Evolutionary conservation across 371 early-diverging fungal species (phyloP).

Genomic region (Coemansia linderi): DNA sequence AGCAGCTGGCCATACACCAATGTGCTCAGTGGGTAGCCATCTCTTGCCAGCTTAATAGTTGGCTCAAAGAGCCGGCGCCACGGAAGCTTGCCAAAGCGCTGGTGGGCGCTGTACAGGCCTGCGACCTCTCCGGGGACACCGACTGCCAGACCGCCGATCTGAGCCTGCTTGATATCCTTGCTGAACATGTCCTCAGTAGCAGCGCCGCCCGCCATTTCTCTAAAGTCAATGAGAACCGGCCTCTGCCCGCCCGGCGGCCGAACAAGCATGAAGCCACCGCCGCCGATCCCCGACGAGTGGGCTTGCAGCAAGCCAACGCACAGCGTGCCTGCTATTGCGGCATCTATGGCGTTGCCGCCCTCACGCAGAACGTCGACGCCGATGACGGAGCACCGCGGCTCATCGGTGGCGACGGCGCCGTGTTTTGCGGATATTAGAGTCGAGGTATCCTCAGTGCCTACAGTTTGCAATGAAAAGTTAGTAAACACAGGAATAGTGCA

Average conservation of each 20-base stretch:
- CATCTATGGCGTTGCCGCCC: constrained; percentile 97
- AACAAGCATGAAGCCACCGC: constrained; percentile 98
- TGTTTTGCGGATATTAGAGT: constrained; percentile 47
- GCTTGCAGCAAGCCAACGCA: constrained; percentile 94
- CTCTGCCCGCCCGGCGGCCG: constrained; percentile 62
- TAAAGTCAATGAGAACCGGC: constrained; percentile 67
- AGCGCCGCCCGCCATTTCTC: constrained; percentile 90
- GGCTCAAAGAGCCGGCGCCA: constrained; percentile 89
- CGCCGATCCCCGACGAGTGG: constrained; percentile 96
- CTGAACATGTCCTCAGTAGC: constrained; percentile 75
- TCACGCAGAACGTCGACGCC: constrained; percentile 85
- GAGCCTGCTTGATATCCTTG: constrained; percentile 65
- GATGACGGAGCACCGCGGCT: constrained; percentile 75
- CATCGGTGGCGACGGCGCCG: constrained; percentile 89
- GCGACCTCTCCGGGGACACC: constrained; percentile 93
- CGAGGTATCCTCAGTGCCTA: constrained; percentile 22
- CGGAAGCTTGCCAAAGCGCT: constrained; percentile 72
- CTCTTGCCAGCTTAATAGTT: constrained; percentile 72
- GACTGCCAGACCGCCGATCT: constrained; percentile 79
- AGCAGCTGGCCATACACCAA: constrained; percentile 45
- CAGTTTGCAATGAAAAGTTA: background rate
- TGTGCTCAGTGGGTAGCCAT: constrained; percentile 77
- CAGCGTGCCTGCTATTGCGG: constrained; percentile 90
- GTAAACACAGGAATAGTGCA: background rate
- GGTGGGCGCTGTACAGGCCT: constrained; percentile 85